Base-by-base conservation (phyloP, 495 filamentous ascomycete genomes). In the Penicillium steckii region DNA sequence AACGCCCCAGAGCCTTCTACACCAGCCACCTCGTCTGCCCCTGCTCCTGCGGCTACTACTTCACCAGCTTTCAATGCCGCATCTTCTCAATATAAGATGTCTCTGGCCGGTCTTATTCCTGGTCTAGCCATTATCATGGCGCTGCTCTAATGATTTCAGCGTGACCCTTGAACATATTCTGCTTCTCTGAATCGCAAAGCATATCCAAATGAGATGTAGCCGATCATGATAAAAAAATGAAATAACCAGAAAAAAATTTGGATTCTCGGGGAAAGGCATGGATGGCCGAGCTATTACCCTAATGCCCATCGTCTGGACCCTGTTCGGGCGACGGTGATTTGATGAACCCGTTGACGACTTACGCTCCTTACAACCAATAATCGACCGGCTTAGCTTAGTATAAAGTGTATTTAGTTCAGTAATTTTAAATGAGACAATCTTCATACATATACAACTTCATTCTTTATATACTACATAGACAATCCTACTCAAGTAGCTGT, bases 31-130 rank as follows among this genome's bases (percentile, higher is more conserved):
- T 23, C 52, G 18, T 27, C 37, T 19, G 38, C 32, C 4, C 21
- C 52, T 2, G 23, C 37, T 18, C 25, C 43, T 10, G 44, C 56
- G 23, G 48, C 54, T 47, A 37, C 59, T 21, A 51, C 51, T 22
- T 53, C 40, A 0, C 57, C 63, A 30, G 43, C 23, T 4, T 66
- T 56, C 44, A 66, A 64, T 41, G 53, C 45, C 10, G 63, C 60
- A 26, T 48, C 63, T 3, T 44, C 57, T 45, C 59, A 60, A 33
- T 59, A 52, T 52, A 47, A 66, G 47, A 61, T 46, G 22, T 59
- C 60, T 1, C 10, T 64, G 18, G 45, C 42, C 8, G 60, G 52
- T 12, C n/a, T 66, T 6, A 24, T 66, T 6, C 63, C 63, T 12
- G 55, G 52, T n/a, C 18, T 66, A 0, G 60, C 50, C 17, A 23